Evolutionary conservation across 164 flowering plant genomes (phyloP), one percentile per base, ranked within the genome.

Genomic region (Aristolochia fimbriata): DNA sequence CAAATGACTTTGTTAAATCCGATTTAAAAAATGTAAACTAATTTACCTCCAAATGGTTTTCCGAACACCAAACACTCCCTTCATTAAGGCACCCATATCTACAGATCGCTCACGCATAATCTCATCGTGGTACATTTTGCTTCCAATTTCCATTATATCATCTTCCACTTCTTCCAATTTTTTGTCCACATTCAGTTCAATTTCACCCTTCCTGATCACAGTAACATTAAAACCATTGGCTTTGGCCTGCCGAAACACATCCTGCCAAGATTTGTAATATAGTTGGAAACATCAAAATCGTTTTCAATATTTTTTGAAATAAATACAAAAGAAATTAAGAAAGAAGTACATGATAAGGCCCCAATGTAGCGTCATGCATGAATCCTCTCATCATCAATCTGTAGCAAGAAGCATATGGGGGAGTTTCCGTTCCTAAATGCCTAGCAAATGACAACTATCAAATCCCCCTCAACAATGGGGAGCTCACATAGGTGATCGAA

Each of bases 81-180:
- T 84, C 85, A 77, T 87, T 68, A 87, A 62, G 22, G 81, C 62
- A 55, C 74, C 77, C 47, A 84, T 76, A 71, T 84, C 84, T 48
- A 84, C 84, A 19, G 83, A 76, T 24, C 92, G 86, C 24, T 81
- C 96, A 41, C 59, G 62, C 78, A 75, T 85, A 64, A 88, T 80
- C 74, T 65, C 74, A 55, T 87, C 98, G 66, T 92, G 95, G 75
- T 88, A 92, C 52, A 88, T 78, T 65, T 92, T 92, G 83, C 96
- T 88, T 21, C 98, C 98, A 47, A 88, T 84, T 75, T 92, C 95
- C 21, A 61, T 58, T 31, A 88, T 78, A 59, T 75, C 71, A 61
- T 83, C 89, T 64, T 92, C 96, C 60, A 85, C 95, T 65, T 88
- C 95, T 78, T 87, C 95, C 65, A 92, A 63, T 52, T 84, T 68